Conservation (phyloP, 176 grass and related monocot genomes). For the Coix lacrymajobi region DNA sequence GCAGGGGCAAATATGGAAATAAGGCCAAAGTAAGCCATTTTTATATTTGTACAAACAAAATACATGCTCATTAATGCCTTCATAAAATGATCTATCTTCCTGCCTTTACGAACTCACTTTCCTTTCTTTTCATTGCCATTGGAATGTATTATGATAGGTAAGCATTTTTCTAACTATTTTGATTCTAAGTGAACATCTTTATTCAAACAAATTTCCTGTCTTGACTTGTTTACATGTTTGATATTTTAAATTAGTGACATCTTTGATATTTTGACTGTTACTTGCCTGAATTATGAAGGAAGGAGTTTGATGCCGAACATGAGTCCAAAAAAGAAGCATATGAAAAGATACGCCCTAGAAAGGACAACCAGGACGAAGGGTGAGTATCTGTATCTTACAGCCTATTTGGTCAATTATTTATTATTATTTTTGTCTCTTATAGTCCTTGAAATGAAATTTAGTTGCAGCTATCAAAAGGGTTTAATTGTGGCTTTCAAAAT, state of each 20-base stretch:
- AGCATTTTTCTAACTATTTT: neutral
- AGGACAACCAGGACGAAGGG: slow-evolving; percentile 36
- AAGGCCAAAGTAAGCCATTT: slow-evolving; percentile 57
- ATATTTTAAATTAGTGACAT: slow-evolving; percentile 1
- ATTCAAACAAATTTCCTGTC: neutral
- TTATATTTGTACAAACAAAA: neutral
- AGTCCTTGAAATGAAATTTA: neutral
- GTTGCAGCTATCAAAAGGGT: slow-evolving; percentile 68
- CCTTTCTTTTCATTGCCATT: neutral
- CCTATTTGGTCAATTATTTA: neutral
- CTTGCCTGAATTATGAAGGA: slow-evolving; percentile 51
- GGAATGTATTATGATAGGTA: neutral
- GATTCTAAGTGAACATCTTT: neutral
- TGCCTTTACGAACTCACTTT: neutral
- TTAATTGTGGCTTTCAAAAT: slow-evolving; percentile 71
- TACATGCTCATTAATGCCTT: neutral
- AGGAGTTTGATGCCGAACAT: slow-evolving; percentile 69
- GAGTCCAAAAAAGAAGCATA: slow-evolving; percentile 36
- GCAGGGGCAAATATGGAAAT: slow-evolving; percentile 50
- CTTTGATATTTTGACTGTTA: slow-evolving; percentile 18
- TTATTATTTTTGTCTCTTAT: neutral
- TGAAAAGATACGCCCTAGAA: slow-evolving; percentile 35
- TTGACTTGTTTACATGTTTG: neutral
- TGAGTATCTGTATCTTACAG: neutral
- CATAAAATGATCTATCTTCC: neutral